phyloP scores from a whole-genome alignment of 1,139 yeast genomes.

The Wickerhamiella infanticola region DNA sequence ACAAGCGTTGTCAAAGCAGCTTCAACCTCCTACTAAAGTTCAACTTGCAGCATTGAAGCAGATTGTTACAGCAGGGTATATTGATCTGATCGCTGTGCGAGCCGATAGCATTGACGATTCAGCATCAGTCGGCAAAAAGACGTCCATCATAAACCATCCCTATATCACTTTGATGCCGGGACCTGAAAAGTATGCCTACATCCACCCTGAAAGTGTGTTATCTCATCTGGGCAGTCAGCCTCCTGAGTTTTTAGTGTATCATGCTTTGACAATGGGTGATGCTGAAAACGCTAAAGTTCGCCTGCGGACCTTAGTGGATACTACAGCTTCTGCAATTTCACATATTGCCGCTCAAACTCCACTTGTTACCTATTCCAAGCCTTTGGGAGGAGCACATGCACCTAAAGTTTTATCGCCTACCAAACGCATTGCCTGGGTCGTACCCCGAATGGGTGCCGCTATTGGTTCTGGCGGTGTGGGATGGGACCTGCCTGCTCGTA shows the following conservation, averaged over 20 bases:
- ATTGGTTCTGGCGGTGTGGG: constrained; percentile 76
- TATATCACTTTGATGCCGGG: constrained; percentile 52
- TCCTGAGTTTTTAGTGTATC: constrained; percentile 61
- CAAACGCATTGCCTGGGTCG: constrained; percentile 67
- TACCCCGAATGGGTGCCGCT: constrained; percentile 79
- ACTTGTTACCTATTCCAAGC: constrained; percentile 71
- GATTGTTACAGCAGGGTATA: constrained; percentile 82
- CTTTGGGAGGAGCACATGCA: constrained; percentile 79
- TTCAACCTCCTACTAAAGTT: constrained; percentile 49
- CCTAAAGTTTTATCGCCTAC: constrained; percentile 50
- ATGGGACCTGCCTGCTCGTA: constrained; percentile 81
- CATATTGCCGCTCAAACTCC: constrained; percentile 64
- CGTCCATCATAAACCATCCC: constrained; percentile 45
- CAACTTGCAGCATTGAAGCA: constrained; percentile 77
- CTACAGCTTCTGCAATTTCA: constrained; percentile 58
- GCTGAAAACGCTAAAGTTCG: constrained; percentile 34
- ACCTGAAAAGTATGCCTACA: constrained; percentile 34
- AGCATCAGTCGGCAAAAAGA: constrained; percentile 29
- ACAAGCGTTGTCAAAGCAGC: constrained; percentile 36
- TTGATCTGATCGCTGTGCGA: constrained; percentile 79
- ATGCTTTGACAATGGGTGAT: constrained; percentile 24
- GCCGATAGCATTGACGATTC: constrained; percentile 65
- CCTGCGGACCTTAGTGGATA: constrained; percentile 62
- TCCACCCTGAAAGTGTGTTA: constrained; percentile 63
- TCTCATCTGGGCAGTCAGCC: constrained; percentile 35